Evolutionary conservation across 352 stramenopile genomes (phyloP).

Genomic region (Phytophthora agathidicida): DNA sequence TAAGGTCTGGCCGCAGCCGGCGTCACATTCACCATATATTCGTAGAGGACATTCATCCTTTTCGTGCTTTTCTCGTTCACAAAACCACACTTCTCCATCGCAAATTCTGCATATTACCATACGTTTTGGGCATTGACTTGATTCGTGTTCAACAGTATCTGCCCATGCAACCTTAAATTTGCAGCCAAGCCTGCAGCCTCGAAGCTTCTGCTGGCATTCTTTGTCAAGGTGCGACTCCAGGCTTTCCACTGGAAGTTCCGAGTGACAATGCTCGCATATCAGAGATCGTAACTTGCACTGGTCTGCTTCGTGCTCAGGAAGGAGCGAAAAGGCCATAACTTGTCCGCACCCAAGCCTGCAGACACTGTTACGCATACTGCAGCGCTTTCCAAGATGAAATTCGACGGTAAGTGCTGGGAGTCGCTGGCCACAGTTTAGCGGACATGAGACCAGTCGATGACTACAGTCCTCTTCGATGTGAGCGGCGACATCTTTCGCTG

Average conservation of each 20-base stretch:
- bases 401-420: conserved; percentile 43
- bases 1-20: conserved; percentile 48
- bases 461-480: conserved; percentile 51
- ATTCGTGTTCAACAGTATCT: conserved; percentile 44
- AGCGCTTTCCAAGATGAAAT: conserved; percentile 57
- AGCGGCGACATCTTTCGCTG: background rate
- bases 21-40: conserved; percentile 51
- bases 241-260: conserved; percentile 24
- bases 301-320: conserved; percentile 61
- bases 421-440: conserved; percentile 67
- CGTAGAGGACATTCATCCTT: conserved; percentile 60
- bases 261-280: conserved; percentile 65
- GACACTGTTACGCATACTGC: conserved; percentile 59
- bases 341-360: conserved; percentile 68
- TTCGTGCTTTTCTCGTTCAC: conserved; percentile 48
- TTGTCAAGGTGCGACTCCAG: conserved; percentile 45
- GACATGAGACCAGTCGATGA: conserved; percentile 62
- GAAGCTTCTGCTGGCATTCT: conserved; percentile 42
- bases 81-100: conserved; percentile 46
- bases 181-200: conserved; percentile 64
- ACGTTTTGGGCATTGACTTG: conserved; percentile 57
- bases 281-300: conserved; percentile 49
- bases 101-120: conserved; percentile 66
- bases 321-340: conserved; percentile 47
- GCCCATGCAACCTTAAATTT: conserved; percentile 24